Evolutionary conservation across 306 rosid species (phyloP).

Genomic region (Quercus wislizeni): DNA sequence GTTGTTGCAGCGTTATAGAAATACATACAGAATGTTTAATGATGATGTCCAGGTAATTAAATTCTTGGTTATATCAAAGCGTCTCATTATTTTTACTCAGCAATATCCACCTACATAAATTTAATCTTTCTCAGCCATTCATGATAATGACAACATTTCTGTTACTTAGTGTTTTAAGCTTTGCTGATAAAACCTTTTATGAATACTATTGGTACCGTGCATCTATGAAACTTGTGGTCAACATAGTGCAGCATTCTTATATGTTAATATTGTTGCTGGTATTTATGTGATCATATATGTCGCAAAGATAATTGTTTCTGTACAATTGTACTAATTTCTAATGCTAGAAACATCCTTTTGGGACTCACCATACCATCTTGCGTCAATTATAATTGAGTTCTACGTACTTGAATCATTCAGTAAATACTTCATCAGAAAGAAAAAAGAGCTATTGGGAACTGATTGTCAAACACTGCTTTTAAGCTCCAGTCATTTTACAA

Average conservation of each 20-base stretch:
- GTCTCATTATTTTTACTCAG: constrained; percentile 1
- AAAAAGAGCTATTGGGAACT: not conserved
- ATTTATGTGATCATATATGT: not conserved
- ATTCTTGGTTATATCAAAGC: not conserved
- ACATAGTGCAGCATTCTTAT: not conserved
- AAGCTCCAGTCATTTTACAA: not conserved
- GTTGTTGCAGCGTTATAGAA: constrained; percentile 91
- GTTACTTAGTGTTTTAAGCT: not conserved
- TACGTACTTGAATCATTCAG: not conserved
- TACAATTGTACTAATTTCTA: not conserved
- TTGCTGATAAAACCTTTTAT: not conserved
- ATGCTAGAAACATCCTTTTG: not conserved
- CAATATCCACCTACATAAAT: not conserved
- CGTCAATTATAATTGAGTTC: not conserved
- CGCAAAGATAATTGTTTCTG: not conserved
- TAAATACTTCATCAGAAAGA: not conserved
- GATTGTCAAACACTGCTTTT: not conserved
- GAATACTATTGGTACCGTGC: not conserved
- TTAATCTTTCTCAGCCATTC: too few relatives aligned
- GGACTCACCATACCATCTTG: not conserved
- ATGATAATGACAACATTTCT: not conserved
- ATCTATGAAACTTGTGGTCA: not conserved
- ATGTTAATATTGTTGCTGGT: not conserved
- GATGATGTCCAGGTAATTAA: constrained; percentile 92
- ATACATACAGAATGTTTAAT: constrained; percentile 90